Percentiles rank a stretch among this genome's conserved stretches.
phyloP scores from a whole-genome alignment of 345 rosid species.

The Bruguiera parviflora region DNA sequence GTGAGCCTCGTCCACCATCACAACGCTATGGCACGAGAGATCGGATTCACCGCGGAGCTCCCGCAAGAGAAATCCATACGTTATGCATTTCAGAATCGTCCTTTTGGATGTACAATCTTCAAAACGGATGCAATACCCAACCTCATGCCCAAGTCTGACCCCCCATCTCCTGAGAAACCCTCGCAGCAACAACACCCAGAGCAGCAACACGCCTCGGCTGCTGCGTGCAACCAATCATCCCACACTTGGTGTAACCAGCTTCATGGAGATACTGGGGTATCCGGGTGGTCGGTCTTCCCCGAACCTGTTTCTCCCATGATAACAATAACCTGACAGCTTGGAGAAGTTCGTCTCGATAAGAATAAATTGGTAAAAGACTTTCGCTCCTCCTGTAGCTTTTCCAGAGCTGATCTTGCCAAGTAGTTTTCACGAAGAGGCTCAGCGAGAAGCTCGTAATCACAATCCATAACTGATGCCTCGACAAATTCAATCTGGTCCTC shows the following conservation, averaged over 20 bases:
- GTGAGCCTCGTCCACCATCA: conserved; percentile 89
- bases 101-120: conserved; percentile 85
- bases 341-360: conserved; percentile 74
- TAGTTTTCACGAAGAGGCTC: conserved; percentile 38
- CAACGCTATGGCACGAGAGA: conserved; percentile 66
- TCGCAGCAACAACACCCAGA: conserved; percentile 85
- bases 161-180: conserved; percentile 87
- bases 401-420: conserved; percentile 57
- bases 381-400: conserved; percentile 83
- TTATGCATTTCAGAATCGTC: conserved; percentile 78
- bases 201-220: conserved; percentile 92
- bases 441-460: conserved; percentile 37
- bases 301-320: conserved; percentile 92
- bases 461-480: conserved; percentile 69
- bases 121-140: conserved; percentile 82
- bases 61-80: conserved; percentile 76
- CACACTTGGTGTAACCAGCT: conserved; percentile 76
- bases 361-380: conserved; percentile 82
- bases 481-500: conserved; percentile 95
- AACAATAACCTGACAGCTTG: conserved; percentile 80
- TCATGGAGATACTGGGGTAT: conserved; percentile 84
- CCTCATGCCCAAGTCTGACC: conserved; percentile 93
- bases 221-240: conserved; percentile 87
- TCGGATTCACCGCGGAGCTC: conserved; percentile 80
- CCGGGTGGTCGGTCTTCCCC: conserved; percentile 81